phyloP scores from a whole-genome alignment of 2,329 filamentous ascomycete species.

The Huntiella omanensis region DNA sequence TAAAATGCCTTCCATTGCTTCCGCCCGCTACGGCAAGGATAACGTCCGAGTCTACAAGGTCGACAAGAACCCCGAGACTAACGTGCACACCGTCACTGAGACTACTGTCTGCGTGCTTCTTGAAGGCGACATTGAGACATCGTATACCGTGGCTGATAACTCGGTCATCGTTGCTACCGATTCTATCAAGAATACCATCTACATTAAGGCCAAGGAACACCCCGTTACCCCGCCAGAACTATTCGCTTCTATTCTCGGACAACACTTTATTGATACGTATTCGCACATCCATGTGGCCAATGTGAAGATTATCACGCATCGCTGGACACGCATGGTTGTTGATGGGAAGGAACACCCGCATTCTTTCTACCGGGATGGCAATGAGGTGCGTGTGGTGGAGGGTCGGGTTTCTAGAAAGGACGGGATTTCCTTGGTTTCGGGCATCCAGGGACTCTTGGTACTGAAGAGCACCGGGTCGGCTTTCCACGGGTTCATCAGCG shows the following conservation, averaged over 20 bases:
- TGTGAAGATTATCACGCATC: slow-evolving; percentile 64
- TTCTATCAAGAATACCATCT: slow-evolving; percentile 94
- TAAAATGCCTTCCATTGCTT: slow-evolving; percentile 35
- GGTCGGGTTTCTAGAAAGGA: slow-evolving; percentile 42
- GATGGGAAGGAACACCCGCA: slow-evolving; percentile 86
- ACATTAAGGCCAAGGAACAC: slow-evolving; percentile 86
- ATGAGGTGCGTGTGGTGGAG: slow-evolving; percentile 71
- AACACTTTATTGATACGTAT: slow-evolving; percentile 80
- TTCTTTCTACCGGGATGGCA: slow-evolving; percentile 79
- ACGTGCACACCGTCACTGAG: slow-evolving; percentile 71
- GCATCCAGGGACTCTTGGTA: slow-evolving; percentile 66
- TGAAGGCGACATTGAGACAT: slow-evolving; percentile 77
- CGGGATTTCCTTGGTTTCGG: slow-evolving; percentile 58
- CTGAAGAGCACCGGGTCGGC: slow-evolving; percentile 93
- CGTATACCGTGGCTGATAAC: slow-evolving; percentile 89
- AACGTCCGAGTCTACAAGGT: slow-evolving; percentile 98
- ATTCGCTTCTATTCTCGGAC: slow-evolving; percentile 66
- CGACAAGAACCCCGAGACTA: slow-evolving; percentile 55
- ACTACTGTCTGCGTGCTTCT: slow-evolving; percentile 89
- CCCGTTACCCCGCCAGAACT: slow-evolving; percentile 85
- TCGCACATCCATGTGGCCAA: slow-evolving; percentile 72
- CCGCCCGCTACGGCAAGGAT: slow-evolving; percentile 79
- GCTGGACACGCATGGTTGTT: slow-evolving; percentile 77
- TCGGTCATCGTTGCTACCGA: slow-evolving; percentile 89
- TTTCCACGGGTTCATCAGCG: slow-evolving; percentile 84